Evolutionary conservation across 176 grass and related monocot species (phyloP), one percentile per base, ranked within the genome.

Genomic region (Miscanthus lutarioriparius): DNA sequence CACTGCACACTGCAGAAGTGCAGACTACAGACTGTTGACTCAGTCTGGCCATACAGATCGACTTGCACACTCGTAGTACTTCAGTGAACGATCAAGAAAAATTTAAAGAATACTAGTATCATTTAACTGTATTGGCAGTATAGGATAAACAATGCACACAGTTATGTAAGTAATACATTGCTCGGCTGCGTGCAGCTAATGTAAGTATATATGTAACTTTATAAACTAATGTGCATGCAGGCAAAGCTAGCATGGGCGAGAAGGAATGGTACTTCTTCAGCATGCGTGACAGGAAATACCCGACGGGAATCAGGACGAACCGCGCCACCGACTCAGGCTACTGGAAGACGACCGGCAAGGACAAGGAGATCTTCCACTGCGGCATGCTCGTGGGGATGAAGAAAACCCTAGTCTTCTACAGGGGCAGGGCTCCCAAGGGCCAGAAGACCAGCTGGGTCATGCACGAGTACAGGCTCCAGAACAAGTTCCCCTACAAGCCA

Each of bases 201-300:
- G 47, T 17, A 49, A 49, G 4, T 47, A 47, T 15, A 5, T 47
- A 47, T 36, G 1, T 13, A 2, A 49, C 15, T 49, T 6, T 17
- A 49, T 16, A 36, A 5, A 36, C 35, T 64, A 64, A 14, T 64
- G 10, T 26, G 22, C 22, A 26, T 64, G 7, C 67, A 94, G 92
- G 84, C 53, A 94, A 94, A 86, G 92, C 92, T 72, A 94, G 90
- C 87, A 94, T 94, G 92, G 92, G 90, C 3, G 90, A 94, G 92
- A 94, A 94, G 4, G 92, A 92, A 37, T 94, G 92, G 92, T 94
- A 94, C 77, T 94, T 94, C 87, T 94, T 94, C 82, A 92, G 92
- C 85, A 90, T 94, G 92, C 88, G 88, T 7, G 92, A 94, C 67
- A 63, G 92, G 15, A 94, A 94, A 41, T 94, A 94, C 87, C 92